Base-by-base conservation (phyloP, 306 rosid species). In the Vachellia pachyceras region DNA sequence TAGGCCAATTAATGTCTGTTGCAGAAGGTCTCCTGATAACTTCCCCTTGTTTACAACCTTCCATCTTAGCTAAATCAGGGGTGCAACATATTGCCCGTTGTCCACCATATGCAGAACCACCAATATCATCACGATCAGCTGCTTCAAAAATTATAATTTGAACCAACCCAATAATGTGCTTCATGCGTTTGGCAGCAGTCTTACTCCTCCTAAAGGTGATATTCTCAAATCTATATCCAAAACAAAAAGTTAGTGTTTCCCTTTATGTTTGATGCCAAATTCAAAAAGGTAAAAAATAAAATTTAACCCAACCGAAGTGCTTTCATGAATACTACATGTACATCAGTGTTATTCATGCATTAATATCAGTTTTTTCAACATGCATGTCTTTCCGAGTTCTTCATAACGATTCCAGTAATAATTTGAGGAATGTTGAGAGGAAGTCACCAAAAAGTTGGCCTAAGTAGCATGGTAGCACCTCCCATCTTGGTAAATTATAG, bases 81-180 rank as follows among this genome's bases (percentile, higher is more conserved):
- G 98, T 93, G 85, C 99, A 95, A 77, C 99, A 95, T 79, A 95
- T 89, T 68, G 97, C 94, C 63, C 99, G 85, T 69, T 95, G 98
- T 54, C 99, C 99, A 45, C 99, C 99, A 83, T 95, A 95, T 79
- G 95, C 98, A 66, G 99, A 95, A 54, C 99, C 99, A 17, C 99
- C 99, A 5, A 95, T 95, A 75, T 90, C 87, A 79, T 95, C 83
- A 10, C 99, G 97, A 80, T 95, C 99, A 39, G 95, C 97, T 55
- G 98, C 88, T 89, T 95, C 99, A 77, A 95, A 95, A 83, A 95
- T 88, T 77, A 93, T 86, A 50, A 89, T 75, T 79, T 95, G 93
- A 73, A 93, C 52, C 80, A 94, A 85, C 55, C 90, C 95, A 0
- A 85, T 75, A 60, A 88, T 73, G 7, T 77, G 95, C 72, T 81